Evolutionary conservation across 306 rosid genomes (phyloP), one percentile per base, ranked within the genome.

Genomic region (Cicer cuneatum): DNA sequence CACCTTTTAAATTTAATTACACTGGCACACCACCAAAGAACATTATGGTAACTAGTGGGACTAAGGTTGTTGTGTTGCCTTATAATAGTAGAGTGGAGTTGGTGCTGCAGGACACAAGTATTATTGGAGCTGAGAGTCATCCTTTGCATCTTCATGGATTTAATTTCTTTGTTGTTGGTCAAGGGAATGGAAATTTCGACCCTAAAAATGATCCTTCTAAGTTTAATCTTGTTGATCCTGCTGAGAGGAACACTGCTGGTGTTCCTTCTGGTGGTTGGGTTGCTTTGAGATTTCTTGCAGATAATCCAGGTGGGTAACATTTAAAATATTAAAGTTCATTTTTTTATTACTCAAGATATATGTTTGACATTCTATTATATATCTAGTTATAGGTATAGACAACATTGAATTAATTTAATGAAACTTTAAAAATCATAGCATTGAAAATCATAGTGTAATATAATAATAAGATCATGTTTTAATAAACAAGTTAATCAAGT

Each of bases 121-220:
- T 90, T 8, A 75, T 88, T 74, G 86, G 83, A 5, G 90, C 96
- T 2, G 91, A 90, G 81, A 88, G 91, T 69, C 96, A 90, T 78
- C 96, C 96, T 5, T 88, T 90, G 81, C 96, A 90, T 51, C 90
- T 90, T 64, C 96, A 90, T 74, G 96, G 96, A 0, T 90, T 83
- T 46, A 90, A 88, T 66, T 90, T 90, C 84, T 88, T 90, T n/a
- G 81, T 88, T 62, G 85, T 90, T 39, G 96, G 88, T 11, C 85
- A 86, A 15, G 96, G 96, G 0, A 61, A 42, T 66, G 96, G 91
- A 16, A 90, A 88, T 68, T 90, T 90, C 12, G 83, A 90, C 75
- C 84, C 91, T 29, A 86, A 80, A 13, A 90, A 78, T 1, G 96
- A 88, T 66, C 90, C 91, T 1, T 5, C 76, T 0, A 88, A 76